Evolutionary conservation across 345 rosid species (phyloP), one percentile per base, ranked within the genome.

Genomic region (Lumnitzera littorea): DNA sequence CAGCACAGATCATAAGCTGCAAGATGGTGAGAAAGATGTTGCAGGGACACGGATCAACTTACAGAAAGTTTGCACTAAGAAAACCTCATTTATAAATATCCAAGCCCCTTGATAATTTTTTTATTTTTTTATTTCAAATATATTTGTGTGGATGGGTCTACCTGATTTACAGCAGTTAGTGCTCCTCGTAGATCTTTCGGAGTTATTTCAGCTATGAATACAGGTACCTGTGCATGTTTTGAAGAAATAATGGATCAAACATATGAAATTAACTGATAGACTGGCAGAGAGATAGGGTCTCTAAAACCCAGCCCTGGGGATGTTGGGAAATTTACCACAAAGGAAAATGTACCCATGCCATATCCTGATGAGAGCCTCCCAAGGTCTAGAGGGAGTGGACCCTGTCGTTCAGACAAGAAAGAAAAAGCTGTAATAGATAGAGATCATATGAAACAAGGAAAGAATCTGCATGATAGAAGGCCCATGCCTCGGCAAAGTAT

Each of bases 291-390:
- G 7, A 27, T 20, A 47, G 51, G 63, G 9, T 36, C 7, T 4
- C 43, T 36, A 36, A 7, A 1, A 36, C 43, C 43, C 9, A 36
- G 43, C 7, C 43, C 43, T 5, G 43, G 7, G 11, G 43, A 36
- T 4, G 43, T 36, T 55, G 43, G 64, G 20, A 62, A 55, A 53
- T 51, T 64, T 70, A 89, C 96, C 92, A 91, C 98, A 53, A 79
- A 85, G 23, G 96, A 91, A 70, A 85, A 84, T 24, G 80, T 90
- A 51, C 98, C 98, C 95, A 91, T 91, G 64, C 95, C 95, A 64
- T 89, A 91, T 62, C 95, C 98, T 1, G 82, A 80, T 48, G 95
- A 87, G 49, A 91, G 65, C 61, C 96, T 74, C 64, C 98, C 98
- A 23, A 89, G 58, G 65, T 91, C 89, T 73, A 91, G 69, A 27